phyloP scores from a whole-genome alignment of 148 eudicot genomes.

The Chenopodium album region DNA sequence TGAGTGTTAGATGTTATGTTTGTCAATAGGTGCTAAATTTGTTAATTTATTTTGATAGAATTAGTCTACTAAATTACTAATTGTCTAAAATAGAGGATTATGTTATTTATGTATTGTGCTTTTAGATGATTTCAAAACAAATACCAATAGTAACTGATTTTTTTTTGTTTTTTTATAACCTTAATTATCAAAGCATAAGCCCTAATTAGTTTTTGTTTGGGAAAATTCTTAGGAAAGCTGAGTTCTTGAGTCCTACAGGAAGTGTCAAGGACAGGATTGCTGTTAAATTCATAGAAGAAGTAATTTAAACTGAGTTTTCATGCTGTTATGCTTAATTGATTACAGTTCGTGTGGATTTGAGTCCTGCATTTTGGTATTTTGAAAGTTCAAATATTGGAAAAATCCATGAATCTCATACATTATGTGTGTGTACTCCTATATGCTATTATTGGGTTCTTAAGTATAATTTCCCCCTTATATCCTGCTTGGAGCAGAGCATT shows the following conservation, averaged over 20 bases:
- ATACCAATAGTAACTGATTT: background rate
- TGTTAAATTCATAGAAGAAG: conserved; percentile 91
- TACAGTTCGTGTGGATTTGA: background rate
- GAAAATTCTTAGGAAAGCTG: conserved; percentile 91
- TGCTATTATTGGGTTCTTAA: background rate
- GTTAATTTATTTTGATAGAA: too few species aligned
- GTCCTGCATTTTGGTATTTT: too few species aligned
- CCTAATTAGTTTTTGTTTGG: conserved; percentile 18
- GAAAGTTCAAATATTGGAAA: too few species aligned
- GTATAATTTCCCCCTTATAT: background rate
- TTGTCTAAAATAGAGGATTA: background rate
- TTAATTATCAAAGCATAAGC: background rate
- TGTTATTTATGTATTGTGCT: background rate
- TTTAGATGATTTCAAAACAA: background rate
- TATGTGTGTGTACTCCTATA: background rate
- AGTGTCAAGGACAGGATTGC: conserved; percentile 98
- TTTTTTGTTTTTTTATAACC: too few species aligned
- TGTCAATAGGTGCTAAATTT: too few species aligned
- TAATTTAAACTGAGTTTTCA: conserved; percentile 5
- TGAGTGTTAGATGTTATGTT: too few species aligned
- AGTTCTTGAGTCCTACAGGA: conserved; percentile 93
- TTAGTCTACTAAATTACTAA: background rate
- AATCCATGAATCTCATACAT: too few species aligned
- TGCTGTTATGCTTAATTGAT: background rate
- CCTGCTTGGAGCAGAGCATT: background rate